Conservation (phyloP, 805 yeast species). For the Wickerhamomyces mucosus region DNA sequence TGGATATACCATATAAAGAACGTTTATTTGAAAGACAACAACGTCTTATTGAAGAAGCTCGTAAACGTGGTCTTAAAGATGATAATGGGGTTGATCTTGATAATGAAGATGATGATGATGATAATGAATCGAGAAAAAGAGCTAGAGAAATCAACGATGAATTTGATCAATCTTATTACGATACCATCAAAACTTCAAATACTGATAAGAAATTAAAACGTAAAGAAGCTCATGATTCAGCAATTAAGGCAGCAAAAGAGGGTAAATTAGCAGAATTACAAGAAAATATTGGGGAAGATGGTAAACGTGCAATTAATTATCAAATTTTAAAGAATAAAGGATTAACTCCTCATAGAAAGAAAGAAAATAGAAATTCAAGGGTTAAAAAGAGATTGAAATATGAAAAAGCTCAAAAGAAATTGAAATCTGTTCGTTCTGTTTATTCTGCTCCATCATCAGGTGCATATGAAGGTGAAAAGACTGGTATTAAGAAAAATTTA, state of each 20-base stretch:
- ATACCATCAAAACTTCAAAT: constrained; percentile 39
- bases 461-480: constrained; percentile 87
- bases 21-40: constrained; percentile 86
- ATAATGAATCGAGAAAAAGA: constrained; percentile 23
- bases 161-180: constrained; percentile 52
- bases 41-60: constrained; percentile 78
- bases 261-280: constrained; percentile 76
- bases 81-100: constrained; percentile 49
- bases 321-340: constrained; percentile 97
- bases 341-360: constrained; percentile 84
- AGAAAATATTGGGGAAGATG: constrained; percentile 53
- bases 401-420: constrained; percentile 89
- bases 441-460: constrained; percentile 64
- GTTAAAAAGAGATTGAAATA: constrained; percentile 98
- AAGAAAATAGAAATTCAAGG: constrained; percentile 90
- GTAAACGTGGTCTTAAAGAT: constrained; percentile 63
- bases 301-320: constrained; percentile 90
- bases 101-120: constrained; percentile 41
- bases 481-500: constrained; percentile 94
- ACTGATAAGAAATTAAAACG: constrained; percentile 43
- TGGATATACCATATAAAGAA: constrained; percentile 86
- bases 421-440: constrained; percentile 85
- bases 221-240: constrained; percentile 54
- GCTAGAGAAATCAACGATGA: constrained; percentile 34
- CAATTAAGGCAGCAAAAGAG: constrained; percentile 71